phyloP scores from a whole-genome alignment of 2,329 filamentous ascomycete species.

The Trichoderma brevicompactum region DNA sequence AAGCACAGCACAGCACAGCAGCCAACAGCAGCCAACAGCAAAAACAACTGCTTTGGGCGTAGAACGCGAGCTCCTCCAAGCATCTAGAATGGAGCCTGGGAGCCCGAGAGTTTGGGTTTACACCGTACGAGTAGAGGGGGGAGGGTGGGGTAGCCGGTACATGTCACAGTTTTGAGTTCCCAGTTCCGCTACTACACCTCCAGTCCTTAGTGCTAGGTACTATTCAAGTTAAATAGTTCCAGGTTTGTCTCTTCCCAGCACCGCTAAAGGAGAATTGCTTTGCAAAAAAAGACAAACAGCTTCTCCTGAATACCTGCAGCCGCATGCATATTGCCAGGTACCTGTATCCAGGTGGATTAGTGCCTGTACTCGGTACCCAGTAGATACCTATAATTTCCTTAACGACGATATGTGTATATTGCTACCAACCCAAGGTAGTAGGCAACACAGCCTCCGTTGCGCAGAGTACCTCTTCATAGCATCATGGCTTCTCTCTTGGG shows the following conservation, averaged over 20 bases:
- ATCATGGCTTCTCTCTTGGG: neutral
- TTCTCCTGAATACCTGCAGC: too few species aligned
- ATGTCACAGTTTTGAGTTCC: neutral
- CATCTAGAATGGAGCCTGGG: constrained; percentile 11
- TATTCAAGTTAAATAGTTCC: too few species aligned
- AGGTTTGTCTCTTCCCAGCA: neutral
- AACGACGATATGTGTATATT: neutral
- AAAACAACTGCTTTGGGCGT: constrained; percentile 8
- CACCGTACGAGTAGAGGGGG: constrained; percentile 6
- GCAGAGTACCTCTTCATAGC: neutral
- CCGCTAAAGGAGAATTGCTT: neutral
- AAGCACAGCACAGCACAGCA: too few species aligned
- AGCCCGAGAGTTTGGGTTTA: constrained; percentile 18
- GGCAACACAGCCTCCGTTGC: neutral
- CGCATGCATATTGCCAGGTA: too few species aligned
- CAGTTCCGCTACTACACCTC: neutral
- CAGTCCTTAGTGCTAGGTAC: too few species aligned
- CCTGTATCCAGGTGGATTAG: too few species aligned
- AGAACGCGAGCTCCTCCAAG: constrained; percentile 10
- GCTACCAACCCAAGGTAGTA: neutral
- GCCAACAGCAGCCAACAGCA: constrained; percentile 11
- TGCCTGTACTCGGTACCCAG: too few species aligned
- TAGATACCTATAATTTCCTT: too few species aligned
- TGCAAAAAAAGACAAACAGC: neutral
- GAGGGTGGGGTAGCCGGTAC: constrained; percentile 23